These are phyloP conservation scores for Lavandula angustifolia DNA, from an alignment of 257 asterid genomes.

Conservation along the genomic window DNA sequence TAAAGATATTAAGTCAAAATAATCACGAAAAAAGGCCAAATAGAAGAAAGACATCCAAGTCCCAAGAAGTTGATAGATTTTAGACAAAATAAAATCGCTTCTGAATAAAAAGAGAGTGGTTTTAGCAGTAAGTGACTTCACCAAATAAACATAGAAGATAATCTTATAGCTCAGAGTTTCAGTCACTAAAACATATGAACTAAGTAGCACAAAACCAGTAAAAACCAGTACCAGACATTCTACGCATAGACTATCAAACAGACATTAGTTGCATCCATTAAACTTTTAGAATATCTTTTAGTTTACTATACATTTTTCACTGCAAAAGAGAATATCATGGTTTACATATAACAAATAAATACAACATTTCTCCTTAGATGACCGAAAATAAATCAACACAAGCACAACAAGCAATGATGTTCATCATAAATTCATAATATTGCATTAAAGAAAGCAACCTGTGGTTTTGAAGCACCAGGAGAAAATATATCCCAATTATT, in stretches of 20 bases:
- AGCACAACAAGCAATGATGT: not conserved
- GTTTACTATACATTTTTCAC: constrained; percentile 7
- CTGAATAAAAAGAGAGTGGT: constrained; percentile 4
- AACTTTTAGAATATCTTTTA: not conserved
- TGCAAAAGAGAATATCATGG: not conserved
- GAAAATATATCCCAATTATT: constrained; percentile 34
- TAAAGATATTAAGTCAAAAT: constrained; percentile 13
- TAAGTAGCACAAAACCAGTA: not conserved
- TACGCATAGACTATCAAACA: constrained; percentile 5
- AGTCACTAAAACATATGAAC: too few species aligned
- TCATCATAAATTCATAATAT: not conserved
- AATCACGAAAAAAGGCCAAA: constrained; percentile 19
- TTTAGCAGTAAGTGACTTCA: not conserved
- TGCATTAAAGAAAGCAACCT: constrained; percentile 37
- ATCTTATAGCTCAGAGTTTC: too few species aligned
- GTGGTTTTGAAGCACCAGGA: constrained; percentile 41
- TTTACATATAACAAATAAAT: constrained; percentile 11
- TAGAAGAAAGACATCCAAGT: not conserved
- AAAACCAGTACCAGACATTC: not conserved
- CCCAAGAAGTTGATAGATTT: not conserved
- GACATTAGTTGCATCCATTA: not conserved
- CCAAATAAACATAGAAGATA: too few species aligned
- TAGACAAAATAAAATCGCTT: constrained; percentile 22
- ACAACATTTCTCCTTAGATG: not conserved
- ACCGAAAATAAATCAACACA: too few species aligned